Percentiles rank a stretch among this genome's conserved stretches.
phyloP scores from a whole-genome alignment of 2,329 filamentous ascomycete genomes.

The Colletotrichum scovillei region DNA sequence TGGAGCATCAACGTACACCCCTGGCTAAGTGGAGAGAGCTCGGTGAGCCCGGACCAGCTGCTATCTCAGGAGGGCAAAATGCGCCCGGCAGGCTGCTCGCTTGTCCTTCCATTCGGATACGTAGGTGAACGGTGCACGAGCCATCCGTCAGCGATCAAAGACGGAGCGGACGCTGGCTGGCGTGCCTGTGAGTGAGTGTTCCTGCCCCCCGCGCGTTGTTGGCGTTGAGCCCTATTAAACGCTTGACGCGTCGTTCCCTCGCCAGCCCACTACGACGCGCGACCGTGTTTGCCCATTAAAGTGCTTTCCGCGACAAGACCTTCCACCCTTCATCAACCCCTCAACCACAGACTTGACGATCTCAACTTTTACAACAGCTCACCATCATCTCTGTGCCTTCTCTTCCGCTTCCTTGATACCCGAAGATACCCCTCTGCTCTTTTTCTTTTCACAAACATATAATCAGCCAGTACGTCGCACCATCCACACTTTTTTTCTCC shows the following conservation, averaged over 20 bases:
- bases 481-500: neutral
- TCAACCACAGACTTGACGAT: constrained; percentile 19
- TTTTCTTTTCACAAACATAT: constrained; percentile 2
- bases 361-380: neutral
- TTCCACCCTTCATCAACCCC: constrained; percentile 30
- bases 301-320: constrained; percentile 42
- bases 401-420: constrained; percentile 11
- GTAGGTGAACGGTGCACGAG: constrained; percentile 17
- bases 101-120: neutral
- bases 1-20: constrained; percentile 16
- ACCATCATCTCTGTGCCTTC: constrained; percentile 6
- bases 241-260: constrained; percentile 45
- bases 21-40: constrained; percentile 10
- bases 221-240: constrained; percentile 41
- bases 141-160: constrained; percentile 11
- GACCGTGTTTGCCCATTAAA: constrained; percentile 46
- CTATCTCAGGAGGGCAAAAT: constrained; percentile 11
- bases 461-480: constrained; percentile 26
- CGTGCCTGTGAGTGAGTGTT: neutral
- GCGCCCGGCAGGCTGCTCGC: neutral
- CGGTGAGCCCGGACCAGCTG: constrained; percentile 32
- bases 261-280: constrained; percentile 38
- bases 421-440: constrained; percentile 29
- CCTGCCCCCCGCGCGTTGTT: constrained; percentile 42
- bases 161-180: neutral